Evolutionary conservation across 441 rosid species (phyloP), one percentile per base, ranked within the genome.

Genomic region (Corymbia citriodora): DNA sequence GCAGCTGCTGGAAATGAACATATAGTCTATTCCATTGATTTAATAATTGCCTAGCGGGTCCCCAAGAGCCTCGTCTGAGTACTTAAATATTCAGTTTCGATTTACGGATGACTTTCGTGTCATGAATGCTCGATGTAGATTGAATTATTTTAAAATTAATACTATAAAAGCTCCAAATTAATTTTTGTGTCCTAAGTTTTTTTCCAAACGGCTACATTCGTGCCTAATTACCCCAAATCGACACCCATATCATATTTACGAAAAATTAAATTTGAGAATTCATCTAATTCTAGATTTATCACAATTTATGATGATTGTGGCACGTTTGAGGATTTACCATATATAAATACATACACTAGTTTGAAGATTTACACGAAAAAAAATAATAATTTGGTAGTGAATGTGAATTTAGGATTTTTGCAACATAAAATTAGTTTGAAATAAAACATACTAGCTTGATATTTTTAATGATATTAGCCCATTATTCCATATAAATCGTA

Each of bases 161-260:
- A 59, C 25, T 9, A 59, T 57, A 1, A 10, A 2, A 59, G 11
- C n/a, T 25, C n/a, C 6, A 2, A 25, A 23, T 1, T 40, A 4
- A 40, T 40, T 40, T 40, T 40, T 6, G 6, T 40, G 45, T 40
- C 45, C 6, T 40, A 40, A 40, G 1, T 40, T 40, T 40, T 40
- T 40, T 40, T 40, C 45, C 45, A 5, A 40, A 40, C 6, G 45
- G 45, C 45, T 25, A 59, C 0, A 4, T 2, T 3, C 3, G 25
- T 59, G 0, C 0, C 14, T 59, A 23, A 1, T 59, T 40, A 40
- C 45, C 45, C 45, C 45, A 5, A 40, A 40, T 40, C 6, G 45
- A 4, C n/a, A 59, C 1, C 0, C 3, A 4, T 25, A 25, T 2
- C 65, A 10, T 3, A 2, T 59, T 59, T 25, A 59, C 0, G 3